Conservation (phyloP, 768 basidiomycete species). For the Boletellus emodensis region DNA sequence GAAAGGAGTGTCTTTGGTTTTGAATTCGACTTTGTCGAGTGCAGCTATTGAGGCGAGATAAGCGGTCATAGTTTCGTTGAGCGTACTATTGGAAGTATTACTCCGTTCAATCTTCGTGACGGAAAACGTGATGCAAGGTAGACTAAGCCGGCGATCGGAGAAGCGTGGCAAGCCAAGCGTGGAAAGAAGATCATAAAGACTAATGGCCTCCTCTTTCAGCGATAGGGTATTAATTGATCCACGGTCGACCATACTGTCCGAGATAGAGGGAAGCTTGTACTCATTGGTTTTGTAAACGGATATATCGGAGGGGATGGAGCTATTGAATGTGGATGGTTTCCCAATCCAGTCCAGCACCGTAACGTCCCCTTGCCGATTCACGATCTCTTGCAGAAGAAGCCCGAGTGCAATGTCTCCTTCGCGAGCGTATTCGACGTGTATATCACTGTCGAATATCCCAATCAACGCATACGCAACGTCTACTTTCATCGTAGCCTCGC, state of each 20-base stretch:
- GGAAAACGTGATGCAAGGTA: conserved; percentile 12
- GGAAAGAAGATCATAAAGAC: not conserved
- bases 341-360: conserved; percentile 21
- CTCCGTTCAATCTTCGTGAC: not conserved
- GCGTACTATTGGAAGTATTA: not conserved
- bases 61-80: not conserved
- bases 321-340: conserved; percentile 13
- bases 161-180: not conserved
- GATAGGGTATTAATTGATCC: too few species aligned
- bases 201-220: not conserved
- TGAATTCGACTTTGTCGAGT: not conserved
- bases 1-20: not conserved
- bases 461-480: conserved; percentile 16
- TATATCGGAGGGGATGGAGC: conserved; percentile 11
- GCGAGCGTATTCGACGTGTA: conserved; percentile 1
- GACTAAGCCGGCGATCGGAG: conserved; percentile 3
- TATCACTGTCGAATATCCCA: conserved; percentile 15
- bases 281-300: conserved; percentile 10
- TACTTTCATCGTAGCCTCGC: conserved; percentile 2
- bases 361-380: conserved; percentile 10
- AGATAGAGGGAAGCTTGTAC: not conserved
- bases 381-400: conserved; percentile 10
- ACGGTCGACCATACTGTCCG: too few species aligned
- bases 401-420: conserved; percentile 10
- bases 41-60: conserved; percentile 1